Conservation (phyloP, 257 asterid genomes). For the Misopates orontium region DNA sequence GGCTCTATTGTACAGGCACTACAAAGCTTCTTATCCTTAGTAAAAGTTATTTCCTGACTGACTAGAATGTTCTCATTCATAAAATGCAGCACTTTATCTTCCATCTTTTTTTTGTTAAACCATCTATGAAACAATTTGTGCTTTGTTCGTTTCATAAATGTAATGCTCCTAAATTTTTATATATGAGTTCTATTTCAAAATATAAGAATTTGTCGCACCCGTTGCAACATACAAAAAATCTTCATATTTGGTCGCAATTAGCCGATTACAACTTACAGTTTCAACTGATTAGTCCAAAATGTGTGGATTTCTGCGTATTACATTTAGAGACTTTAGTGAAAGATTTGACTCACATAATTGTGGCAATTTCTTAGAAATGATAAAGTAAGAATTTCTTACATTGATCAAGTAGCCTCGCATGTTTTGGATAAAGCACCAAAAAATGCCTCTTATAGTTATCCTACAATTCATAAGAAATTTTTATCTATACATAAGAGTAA, state of each 20-base stretch:
- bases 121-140: not conserved
- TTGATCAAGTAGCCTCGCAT: not conserved
- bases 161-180: not conserved
- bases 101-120: not conserved
- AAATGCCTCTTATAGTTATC: slow-evolving; percentile 13
- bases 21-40: slow-evolving; percentile 9
- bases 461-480: slow-evolving; percentile 9
- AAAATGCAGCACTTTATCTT: slow-evolving; percentile 11
- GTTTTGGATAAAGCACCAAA: not conserved
- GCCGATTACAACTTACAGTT: not conserved
- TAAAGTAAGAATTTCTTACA: not conserved
- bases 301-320: not conserved
- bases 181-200: not conserved
- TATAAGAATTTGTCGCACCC: not conserved
- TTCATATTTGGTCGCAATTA: not conserved
- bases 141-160: not conserved
- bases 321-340: slow-evolving; percentile 12
- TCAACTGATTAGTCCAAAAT: slow-evolving; percentile 5
- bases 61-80: slow-evolving; percentile 12
- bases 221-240: not conserved
- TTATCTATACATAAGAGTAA: not conserved
- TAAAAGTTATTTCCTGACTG: slow-evolving; percentile 17
- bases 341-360: not conserved
- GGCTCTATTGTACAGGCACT: not conserved
- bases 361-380: slow-evolving; percentile 13